Conservation (phyloP, 1,284 basidiomycete genomes). For the Ustilago trichophora region DNA sequence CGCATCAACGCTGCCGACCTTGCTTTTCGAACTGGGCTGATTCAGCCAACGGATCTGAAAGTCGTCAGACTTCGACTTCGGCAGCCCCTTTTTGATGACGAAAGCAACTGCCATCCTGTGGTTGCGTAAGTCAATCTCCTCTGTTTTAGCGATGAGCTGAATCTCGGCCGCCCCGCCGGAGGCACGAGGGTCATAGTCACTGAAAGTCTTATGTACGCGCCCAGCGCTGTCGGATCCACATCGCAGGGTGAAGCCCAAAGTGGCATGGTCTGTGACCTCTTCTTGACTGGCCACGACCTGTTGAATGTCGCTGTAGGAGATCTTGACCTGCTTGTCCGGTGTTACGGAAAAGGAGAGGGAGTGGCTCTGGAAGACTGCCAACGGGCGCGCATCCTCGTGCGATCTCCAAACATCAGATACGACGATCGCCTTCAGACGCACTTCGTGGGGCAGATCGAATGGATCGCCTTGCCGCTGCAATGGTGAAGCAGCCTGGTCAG, state of each 20-base stretch:
- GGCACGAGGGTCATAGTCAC: constrained; percentile 23
- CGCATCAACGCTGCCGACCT: background rate
- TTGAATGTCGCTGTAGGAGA: constrained; percentile 19
- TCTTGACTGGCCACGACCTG: background rate
- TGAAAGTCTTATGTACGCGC: constrained; percentile 11
- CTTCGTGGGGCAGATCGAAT: background rate
- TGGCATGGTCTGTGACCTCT: constrained; percentile 2
- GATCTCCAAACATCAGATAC: constrained; percentile 34
- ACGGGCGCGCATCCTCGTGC: background rate
- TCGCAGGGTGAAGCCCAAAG: constrained; percentile 8
- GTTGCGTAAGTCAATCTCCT: background rate
- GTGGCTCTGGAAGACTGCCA: background rate
- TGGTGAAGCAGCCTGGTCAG: background rate
- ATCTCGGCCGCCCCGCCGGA: constrained; percentile 16
- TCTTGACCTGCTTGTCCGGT: background rate
- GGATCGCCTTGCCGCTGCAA: background rate
- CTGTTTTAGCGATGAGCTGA: constrained; percentile 15
- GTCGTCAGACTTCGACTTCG: background rate
- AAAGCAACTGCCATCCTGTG: background rate
- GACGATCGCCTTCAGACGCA: constrained; percentile 17
- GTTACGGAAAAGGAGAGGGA: background rate
- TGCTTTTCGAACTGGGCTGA: constrained; percentile 6
- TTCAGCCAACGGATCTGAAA: background rate
- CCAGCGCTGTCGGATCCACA: constrained; percentile 3
- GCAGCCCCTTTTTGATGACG: background rate